Evolutionary conservation across 257 asterid genomes (phyloP).

Genomic region (Nicotiana undulata): DNA sequence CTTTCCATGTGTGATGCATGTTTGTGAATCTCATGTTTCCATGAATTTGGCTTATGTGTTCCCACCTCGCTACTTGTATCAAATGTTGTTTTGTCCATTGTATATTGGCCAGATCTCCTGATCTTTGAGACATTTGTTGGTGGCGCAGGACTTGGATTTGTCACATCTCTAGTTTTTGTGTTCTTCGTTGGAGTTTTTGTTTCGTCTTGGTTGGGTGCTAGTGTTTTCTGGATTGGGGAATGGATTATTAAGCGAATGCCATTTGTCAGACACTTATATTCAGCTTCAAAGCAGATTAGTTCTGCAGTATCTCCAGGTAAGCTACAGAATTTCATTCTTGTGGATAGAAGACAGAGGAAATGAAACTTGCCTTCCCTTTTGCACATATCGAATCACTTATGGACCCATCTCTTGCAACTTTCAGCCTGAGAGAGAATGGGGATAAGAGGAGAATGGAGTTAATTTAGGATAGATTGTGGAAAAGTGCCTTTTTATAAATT

Average conservation of each 20-base stretch:
- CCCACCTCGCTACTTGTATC: background rate
- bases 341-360: background rate
- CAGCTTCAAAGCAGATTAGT: slow-evolving; percentile 95
- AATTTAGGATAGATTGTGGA: background rate
- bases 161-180: slow-evolving; percentile 72
- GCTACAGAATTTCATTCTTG: background rate
- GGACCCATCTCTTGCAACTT: background rate
- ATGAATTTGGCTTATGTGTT: background rate
- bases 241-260: slow-evolving; percentile 93
- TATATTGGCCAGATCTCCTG: background rate
- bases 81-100: background rate
- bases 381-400: background rate
- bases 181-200: slow-evolving; percentile 77
- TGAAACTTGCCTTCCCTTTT: background rate
- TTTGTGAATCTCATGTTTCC: background rate
- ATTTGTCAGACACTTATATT: slow-evolving; percentile 64
- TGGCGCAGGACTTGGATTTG: slow-evolving; percentile 85
- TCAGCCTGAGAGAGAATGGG: background rate
- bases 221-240: slow-evolving; percentile 88
- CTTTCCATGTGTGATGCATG: background rate
- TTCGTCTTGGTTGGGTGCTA: slow-evolving; percentile 91
- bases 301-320: slow-evolving; percentile 93
- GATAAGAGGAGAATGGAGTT: background rate
- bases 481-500: background rate
- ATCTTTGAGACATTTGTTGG: background rate